Evolutionary conservation across 208 protist genomes (phyloP).

Genomic region (Leishmania tropica): DNA sequence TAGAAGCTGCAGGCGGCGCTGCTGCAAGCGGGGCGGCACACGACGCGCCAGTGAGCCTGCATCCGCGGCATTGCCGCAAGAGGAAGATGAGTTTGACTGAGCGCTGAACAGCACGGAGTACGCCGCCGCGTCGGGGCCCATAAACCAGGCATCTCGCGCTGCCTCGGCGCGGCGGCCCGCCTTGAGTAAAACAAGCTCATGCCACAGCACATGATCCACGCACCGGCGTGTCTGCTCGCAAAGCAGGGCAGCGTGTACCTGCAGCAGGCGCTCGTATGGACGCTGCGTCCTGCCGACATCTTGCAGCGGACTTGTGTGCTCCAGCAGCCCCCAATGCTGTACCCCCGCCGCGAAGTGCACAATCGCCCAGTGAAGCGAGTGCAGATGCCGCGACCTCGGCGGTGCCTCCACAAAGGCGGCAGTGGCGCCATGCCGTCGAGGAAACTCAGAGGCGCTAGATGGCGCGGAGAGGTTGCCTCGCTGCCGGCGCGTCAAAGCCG

Average conservation of each 20-base stretch:
- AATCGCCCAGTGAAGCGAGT: constrained; percentile 64
- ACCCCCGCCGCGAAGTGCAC: constrained; percentile 69
- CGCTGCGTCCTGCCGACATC: constrained; percentile 23
- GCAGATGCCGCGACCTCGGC: constrained; percentile 9
- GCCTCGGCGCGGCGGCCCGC: constrained; percentile 11
- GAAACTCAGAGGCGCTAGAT: background rate
- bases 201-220: constrained; percentile 21
- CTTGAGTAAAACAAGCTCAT: constrained; percentile 28
- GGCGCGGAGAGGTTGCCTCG: background rate
- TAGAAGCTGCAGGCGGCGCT: constrained; percentile 71
- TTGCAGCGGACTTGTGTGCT: constrained; percentile 47
- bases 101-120: constrained; percentile 7
- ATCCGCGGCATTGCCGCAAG: background rate
- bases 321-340: constrained; percentile 57
- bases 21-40: constrained; percentile 36
- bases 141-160: constrained; percentile 23
- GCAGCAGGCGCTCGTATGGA: constrained; percentile 43
- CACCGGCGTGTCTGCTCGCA: constrained; percentile 14
- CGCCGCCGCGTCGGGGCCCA: constrained; percentile 1
- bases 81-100: background rate
- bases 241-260: constrained; percentile 46
- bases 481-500: background rate
- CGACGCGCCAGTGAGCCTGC: background rate
- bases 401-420: background rate
- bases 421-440: background rate